Evolutionary conservation across 805 yeast species (phyloP), one percentile per base, ranked within the genome.

Genomic region (Candida tammaniensis): DNA sequence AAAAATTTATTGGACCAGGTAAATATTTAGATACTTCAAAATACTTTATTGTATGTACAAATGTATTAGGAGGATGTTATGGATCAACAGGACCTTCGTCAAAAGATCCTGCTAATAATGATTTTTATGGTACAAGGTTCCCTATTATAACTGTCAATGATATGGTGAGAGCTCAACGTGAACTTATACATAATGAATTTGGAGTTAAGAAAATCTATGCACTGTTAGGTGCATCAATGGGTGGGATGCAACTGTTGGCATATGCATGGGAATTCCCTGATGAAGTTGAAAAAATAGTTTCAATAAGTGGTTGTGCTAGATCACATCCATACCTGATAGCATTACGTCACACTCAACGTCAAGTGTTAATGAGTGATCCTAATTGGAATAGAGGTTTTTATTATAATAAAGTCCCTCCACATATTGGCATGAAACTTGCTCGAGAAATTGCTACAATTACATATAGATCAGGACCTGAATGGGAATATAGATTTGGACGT

Each of bases 201-300:
- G 80, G 80, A 1, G 82, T 83, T 19, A 30, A 48, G 1, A 82
- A 76, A 53, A 60, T 89, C 17, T 76, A 78, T 56, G 95, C 95
- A 2, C 75, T 86, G 1, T 78, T 89, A 6, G 97, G 97, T 5
- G 81, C 95, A 2, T 86, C 95, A 0, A 86, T 89, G 94, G 97
- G 97, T n/a, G 97, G 96, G n/a, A 87, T 89, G 96, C 96, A 88
- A 62, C 80, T 91, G 7, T 69, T 89, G 36, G 95, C 96, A 0
- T 86, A 79, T 57, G 95, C 87, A 1, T 73, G 78, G 54, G 95
- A 84, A 51, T 89, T 84, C 49, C 84, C 94, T 1, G 80, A 82
- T 30, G 74, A 70, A 36, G 96, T 88, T 3, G 74, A 72, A 5
- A 79, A 82, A 35, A 71, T 89, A 2, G 76, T 87, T 1, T 74